Percentiles rank a stretch among this genome's conserved stretches.
These are phyloP conservation scores for Cryptosporidium meleagridis DNA, from an alignment of 169 alveolate species.

Conservation along the genomic window DNA sequence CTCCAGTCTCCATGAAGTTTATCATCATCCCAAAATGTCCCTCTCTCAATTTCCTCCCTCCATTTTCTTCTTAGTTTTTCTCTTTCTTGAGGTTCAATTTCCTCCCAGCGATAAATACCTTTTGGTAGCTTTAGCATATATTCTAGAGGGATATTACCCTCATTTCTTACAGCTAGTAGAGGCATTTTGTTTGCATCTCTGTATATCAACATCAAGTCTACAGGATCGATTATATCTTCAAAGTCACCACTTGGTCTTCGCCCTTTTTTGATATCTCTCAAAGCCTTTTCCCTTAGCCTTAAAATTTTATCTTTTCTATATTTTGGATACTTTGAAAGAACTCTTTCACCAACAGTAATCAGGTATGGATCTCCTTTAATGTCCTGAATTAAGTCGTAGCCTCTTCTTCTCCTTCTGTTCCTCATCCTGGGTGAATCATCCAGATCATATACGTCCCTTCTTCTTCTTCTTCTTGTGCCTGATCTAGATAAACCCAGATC, in stretches of 20 bases:
- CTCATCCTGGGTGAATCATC: neutral
- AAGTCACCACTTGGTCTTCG: slow-evolving; percentile 11
- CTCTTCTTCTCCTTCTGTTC: slow-evolving; percentile 41
- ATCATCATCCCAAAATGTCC: slow-evolving; percentile 74
- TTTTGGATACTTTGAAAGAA: slow-evolving; percentile 45
- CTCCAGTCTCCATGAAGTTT: slow-evolving; percentile 66
- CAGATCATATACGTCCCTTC: neutral
- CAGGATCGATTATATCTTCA: slow-evolving; percentile 26
- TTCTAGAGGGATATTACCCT: slow-evolving; percentile 54
- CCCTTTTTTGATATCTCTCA: slow-evolving; percentile 20
- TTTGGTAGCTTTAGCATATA: slow-evolving; percentile 38
- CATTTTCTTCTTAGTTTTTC: slow-evolving; percentile 37
- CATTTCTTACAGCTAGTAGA: slow-evolving; percentile 4
- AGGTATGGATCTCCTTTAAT: slow-evolving; percentile 52
- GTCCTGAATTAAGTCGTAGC: slow-evolving; percentile 26
- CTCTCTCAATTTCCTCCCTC: slow-evolving; percentile 50
- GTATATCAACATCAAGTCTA: slow-evolving; percentile 38
- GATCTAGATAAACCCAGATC: neutral
- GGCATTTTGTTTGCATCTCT: slow-evolving; percentile 49
- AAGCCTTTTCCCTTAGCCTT: slow-evolving; percentile 1
- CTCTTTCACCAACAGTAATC: slow-evolving; percentile 41
- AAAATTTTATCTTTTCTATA: slow-evolving; percentile 23
- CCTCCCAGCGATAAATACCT: slow-evolving; percentile 55
- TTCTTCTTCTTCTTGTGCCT: slow-evolving; percentile 1
- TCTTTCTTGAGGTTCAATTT: slow-evolving; percentile 55